These are phyloP conservation scores for Clonostachys chloroleuca DNA, from an alignment of 2,329 filamentous ascomycete species.

Conservation along the genomic window DNA sequence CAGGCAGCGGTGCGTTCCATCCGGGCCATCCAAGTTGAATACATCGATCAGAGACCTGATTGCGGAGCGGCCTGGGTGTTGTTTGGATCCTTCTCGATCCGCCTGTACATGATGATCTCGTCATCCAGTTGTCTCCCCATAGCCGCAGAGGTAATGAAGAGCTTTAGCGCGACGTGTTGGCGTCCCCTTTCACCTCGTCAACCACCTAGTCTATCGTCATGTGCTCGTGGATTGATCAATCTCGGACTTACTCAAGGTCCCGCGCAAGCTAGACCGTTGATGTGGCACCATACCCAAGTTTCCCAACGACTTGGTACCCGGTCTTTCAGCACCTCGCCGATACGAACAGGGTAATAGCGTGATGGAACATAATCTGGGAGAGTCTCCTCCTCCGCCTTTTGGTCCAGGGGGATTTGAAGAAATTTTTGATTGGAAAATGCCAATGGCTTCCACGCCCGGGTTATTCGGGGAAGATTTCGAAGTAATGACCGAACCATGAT, in stretches of 20 bases:
- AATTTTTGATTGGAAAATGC: background rate
- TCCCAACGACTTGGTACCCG: constrained; percentile 13
- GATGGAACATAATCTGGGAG: constrained; percentile 11
- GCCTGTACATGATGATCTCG: constrained; percentile 36
- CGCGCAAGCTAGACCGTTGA: constrained; percentile 5
- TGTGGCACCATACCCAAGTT: constrained; percentile 13
- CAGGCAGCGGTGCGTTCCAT: constrained; percentile 27
- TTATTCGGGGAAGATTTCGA: background rate
- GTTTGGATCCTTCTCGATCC: constrained; percentile 17
- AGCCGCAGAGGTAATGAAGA: constrained; percentile 14
- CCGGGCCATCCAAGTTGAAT: constrained; percentile 26
- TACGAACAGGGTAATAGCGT: constrained; percentile 11
- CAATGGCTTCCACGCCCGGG: background rate
- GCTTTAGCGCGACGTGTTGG: constrained; percentile 25
- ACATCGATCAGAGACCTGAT: constrained; percentile 27
- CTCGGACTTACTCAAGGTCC: constrained; percentile 3
- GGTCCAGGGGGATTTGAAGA: background rate
- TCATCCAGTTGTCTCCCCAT: constrained; percentile 17
- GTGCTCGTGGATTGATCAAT: background rate
- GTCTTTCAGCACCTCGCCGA: constrained; percentile 10
- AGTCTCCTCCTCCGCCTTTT: constrained; percentile 13
- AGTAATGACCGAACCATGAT: background rate
- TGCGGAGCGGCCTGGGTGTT: constrained; percentile 21
- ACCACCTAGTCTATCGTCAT: no score
- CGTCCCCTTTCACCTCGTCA: no score